Evolutionary conservation across 306 rosid genomes (phyloP), one percentile per base, ranked within the genome.

Genomic region (Herpetospermum pedunculosum): DNA sequence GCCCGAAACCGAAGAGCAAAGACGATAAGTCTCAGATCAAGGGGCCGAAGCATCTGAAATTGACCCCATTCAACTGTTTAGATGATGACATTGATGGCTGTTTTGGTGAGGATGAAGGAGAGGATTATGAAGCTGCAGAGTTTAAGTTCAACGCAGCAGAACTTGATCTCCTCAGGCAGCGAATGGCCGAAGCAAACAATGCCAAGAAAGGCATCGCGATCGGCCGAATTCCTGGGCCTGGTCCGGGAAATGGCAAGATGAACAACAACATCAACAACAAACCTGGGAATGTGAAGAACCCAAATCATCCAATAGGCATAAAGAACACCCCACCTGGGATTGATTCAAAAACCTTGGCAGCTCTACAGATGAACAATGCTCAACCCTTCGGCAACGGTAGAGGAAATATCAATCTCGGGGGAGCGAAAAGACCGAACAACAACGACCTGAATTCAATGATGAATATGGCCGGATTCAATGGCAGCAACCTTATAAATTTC

Each of bases 381-480:
- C 89, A 83, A 47, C 1, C 6, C 0, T 67, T 67, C 0, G 34
- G 72, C 28, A 67, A 16, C 6, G 32, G 50, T 6, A 26, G 72
- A 25, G 72, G 28, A 67, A 40, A 29, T 87, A 67, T 83, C 49
- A 89, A 83, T 75, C 70, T 74, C 2, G 93, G 83, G 14, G 96
- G 85, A 32, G 83, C 70, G n/a, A 84, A 50, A 77, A 83, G 90
- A 80, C 74, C 41, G 7, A 76, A 52, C 10, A 86, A 58, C 38
- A 53, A 72, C 76, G 97, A 90, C 59, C 81, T 93, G 32, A 88
- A 82, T 60, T 32, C 87, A 5, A 84, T 93, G 88, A 91, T 91
- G 96, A 87, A 80, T 78, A 40, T 91, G 21, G 97, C 94, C 43
- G 96, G 97, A 6, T 93, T 88, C 77, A 87, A 84, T 69, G 88